These are phyloP conservation scores for Pestalotiopsis sp. DNA, from an alignment of 2,329 filamentous ascomycete species.

Conservation along the genomic window DNA sequence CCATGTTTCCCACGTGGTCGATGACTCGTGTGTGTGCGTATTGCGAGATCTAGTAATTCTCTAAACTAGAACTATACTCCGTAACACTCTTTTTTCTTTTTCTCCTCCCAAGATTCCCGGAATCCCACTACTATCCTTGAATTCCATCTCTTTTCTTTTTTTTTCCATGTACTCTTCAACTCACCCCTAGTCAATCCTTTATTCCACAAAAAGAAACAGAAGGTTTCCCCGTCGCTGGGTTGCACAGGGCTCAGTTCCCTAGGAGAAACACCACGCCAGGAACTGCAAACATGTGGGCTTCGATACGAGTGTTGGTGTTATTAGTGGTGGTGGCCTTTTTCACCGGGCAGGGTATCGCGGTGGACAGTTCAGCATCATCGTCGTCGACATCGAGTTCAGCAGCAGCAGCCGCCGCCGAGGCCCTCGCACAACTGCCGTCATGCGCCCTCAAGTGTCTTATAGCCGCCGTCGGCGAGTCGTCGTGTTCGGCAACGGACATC, in stretches of 20 bases:
- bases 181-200: conserved; percentile 10
- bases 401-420: not conserved
- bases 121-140: not conserved
- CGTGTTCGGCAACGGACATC: conserved; percentile 15
- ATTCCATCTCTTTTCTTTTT: not conserved
- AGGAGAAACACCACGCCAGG: not conserved
- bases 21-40: not conserved
- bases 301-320: not conserved
- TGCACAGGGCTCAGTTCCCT: not conserved
- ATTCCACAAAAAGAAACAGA: not conserved
- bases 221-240: not conserved
- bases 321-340: not conserved
- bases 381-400: not conserved
- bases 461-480: conserved; percentile 11
- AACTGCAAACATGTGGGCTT: not conserved
- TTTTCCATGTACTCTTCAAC: not conserved
- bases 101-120: not conserved
- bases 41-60: not conserved
- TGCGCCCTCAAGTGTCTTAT: conserved; percentile 14
- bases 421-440: not conserved
- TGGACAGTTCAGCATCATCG: not conserved
- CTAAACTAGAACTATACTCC: not conserved
- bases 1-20: not conserved
- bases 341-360: not conserved
- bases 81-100: not conserved